Conservation (phyloP, 2,329 filamentous ascomycete species). For the Trichophyton rubrum region DNA sequence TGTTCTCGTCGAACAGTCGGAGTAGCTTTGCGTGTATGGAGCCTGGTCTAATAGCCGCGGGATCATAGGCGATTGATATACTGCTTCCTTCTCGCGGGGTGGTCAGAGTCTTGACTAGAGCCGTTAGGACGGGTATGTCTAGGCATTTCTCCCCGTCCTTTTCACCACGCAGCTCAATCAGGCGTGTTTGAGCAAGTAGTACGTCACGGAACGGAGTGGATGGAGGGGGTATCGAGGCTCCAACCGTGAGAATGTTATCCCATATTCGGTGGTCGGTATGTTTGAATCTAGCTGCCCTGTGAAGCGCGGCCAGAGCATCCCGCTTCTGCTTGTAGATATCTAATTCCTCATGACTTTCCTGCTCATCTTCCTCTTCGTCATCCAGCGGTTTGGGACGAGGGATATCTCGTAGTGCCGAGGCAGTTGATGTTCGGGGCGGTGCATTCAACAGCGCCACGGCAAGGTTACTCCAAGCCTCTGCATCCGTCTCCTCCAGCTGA, state of each 20-base stretch:
- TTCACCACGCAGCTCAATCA: slow-evolving; percentile 59
- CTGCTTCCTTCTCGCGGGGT: slow-evolving; percentile 17
- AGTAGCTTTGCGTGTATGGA: slow-evolving; percentile 42
- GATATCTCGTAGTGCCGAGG: slow-evolving; percentile 5
- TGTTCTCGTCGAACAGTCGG: slow-evolving; percentile 57
- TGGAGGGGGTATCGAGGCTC: slow-evolving; percentile 62
- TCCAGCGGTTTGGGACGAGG: slow-evolving; percentile 17
- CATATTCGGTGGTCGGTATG: slow-evolving; percentile 85
- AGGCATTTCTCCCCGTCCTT: slow-evolving; percentile 62
- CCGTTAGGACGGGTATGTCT: slow-evolving; percentile 58
- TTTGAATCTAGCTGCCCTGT: slow-evolving; percentile 71
- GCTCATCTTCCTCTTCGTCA: slow-evolving; percentile 16
- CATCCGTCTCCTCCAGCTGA: slow-evolving; percentile 73
- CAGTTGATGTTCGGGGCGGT: slow-evolving; percentile 5
- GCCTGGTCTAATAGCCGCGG: slow-evolving; percentile 39
- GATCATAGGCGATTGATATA: slow-evolving; percentile 12
- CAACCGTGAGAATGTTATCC: slow-evolving; percentile 89
- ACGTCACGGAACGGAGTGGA: slow-evolving; percentile 55
- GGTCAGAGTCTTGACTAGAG: slow-evolving; percentile 60
- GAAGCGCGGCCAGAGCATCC: slow-evolving; percentile 73
- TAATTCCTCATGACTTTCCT: slow-evolving; percentile 4
- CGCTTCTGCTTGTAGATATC: slow-evolving; percentile 52
- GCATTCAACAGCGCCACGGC: slow-evolving; percentile 64
- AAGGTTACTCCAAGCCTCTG: slow-evolving; percentile 88
- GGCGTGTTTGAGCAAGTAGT: slow-evolving; percentile 57